phyloP scores from a whole-genome alignment of 108 stramenopile genomes.

The Mediolabrus comicus region DNA sequence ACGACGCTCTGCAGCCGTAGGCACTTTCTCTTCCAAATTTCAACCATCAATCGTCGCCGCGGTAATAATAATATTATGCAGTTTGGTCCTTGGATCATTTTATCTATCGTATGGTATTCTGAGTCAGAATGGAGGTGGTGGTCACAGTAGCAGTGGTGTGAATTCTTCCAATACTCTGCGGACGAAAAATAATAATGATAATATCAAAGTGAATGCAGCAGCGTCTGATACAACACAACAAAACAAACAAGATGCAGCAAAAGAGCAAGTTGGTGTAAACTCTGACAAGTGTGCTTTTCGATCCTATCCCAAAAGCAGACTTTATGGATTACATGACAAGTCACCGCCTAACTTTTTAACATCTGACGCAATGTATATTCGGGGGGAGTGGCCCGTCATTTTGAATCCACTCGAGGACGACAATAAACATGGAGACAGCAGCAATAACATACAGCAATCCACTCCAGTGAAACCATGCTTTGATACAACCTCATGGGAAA shows the following conservation, averaged over 20 bases:
- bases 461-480: conserved; percentile 52
- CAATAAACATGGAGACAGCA: background rate
- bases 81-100: background rate
- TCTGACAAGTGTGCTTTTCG: conserved; percentile 57
- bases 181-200: background rate
- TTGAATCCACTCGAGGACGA: conserved; percentile 21
- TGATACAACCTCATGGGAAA: conserved; percentile 79
- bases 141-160: too few relatives aligned
- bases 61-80: background rate
- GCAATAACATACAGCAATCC: background rate
- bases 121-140: background rate
- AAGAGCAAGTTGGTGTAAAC: background rate
- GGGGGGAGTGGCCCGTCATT: conserved; percentile 64
- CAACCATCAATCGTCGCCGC: background rate
- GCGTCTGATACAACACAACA: background rate
- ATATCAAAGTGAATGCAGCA: background rate
- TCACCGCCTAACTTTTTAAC: conserved; percentile 55
- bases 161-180: background rate
- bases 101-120: background rate
- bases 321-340: conserved; percentile 43
- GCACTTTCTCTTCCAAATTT: background rate
- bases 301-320: conserved; percentile 66
- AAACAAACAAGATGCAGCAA: background rate
- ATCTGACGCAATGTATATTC: conserved; percentile 64
- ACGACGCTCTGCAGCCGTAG: background rate